A percentile compares a stretch with the other conserved stretches of the same genome.
phyloP scores from a whole-genome alignment of 2,329 filamentous ascomycete genomes.

The Cytospora leucostoma region DNA sequence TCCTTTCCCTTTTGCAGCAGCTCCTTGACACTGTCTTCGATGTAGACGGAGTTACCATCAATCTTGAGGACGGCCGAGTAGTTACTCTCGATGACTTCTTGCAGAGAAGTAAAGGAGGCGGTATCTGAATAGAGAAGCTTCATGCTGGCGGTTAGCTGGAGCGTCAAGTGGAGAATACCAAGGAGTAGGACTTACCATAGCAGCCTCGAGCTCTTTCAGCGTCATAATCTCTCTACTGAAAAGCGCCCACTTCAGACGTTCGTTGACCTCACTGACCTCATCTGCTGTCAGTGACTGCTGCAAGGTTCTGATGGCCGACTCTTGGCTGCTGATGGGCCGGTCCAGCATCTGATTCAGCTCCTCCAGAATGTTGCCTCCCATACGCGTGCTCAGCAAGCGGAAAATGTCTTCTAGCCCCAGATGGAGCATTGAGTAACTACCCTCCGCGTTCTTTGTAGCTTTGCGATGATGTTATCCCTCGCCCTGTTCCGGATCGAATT shows the following conservation, averaged over 20 bases:
- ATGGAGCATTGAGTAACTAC: conserved; percentile 30
- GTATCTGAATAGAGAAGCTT: conserved; percentile 32
- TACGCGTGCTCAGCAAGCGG: conserved; percentile 29
- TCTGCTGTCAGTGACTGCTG: conserved; percentile 31
- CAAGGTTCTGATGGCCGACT: conserved; percentile 32
- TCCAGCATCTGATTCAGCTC: conserved; percentile 30
- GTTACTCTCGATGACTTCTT: conserved; percentile 33
- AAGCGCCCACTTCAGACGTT: conserved; percentile 34
- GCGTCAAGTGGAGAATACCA: neutral
- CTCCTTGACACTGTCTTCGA: conserved; percentile 29
- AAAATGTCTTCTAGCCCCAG: conserved; percentile 30
- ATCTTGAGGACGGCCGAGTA: conserved; percentile 31
- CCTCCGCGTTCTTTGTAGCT: conserved; percentile 28
- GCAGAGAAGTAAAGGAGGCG: conserved; percentile 29
- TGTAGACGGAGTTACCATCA: conserved; percentile 27
- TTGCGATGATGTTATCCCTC: conserved; percentile 29
- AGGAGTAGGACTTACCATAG: conserved; percentile 30
- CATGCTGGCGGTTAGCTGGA: neutral
- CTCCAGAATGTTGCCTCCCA: conserved; percentile 4
- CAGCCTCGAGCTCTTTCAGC: conserved; percentile 32
- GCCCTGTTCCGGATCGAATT: conserved; percentile 30
- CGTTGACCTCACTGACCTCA: conserved; percentile 34
- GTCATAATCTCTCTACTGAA: conserved; percentile 25
- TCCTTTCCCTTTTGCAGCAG: conserved; percentile 28
- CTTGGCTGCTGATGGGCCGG: conserved; percentile 30